phyloP scores from a whole-genome alignment of 352 stramenopile genomes.

The Pythium coloratum region DNA sequence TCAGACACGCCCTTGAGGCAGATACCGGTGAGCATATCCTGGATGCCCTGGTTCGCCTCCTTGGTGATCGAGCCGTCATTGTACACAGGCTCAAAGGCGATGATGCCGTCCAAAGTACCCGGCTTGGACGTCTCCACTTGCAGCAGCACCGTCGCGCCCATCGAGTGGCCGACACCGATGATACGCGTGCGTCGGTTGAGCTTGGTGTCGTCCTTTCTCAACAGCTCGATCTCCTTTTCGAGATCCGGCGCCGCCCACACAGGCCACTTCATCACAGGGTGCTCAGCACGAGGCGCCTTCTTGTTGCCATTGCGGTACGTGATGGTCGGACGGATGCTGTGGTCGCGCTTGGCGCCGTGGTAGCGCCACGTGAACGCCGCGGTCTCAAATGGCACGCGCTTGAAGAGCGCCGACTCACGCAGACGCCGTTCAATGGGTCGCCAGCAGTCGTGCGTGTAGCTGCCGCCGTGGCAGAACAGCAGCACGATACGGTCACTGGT shows the following conservation, averaged over 20 bases:
- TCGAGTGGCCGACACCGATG: conserved; percentile 29
- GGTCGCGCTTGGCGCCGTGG: conserved; percentile 40
- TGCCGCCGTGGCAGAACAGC: conserved; percentile 37
- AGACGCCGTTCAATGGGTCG: conserved; percentile 40
- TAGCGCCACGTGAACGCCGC: conserved; percentile 40
- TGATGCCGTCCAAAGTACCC: conserved; percentile 39
- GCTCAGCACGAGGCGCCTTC: conserved; percentile 13
- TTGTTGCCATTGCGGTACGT: conserved; percentile 25
- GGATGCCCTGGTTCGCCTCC: not conserved
- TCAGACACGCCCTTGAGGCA: no score
- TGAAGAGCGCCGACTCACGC: conserved; percentile 29
- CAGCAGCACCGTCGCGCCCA: conserved; percentile 31
- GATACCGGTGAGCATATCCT: not conserved
- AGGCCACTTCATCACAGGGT: conserved; percentile 18
- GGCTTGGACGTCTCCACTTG: conserved; percentile 39
- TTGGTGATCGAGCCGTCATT: not conserved
- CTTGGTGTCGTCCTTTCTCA: conserved; percentile 15
- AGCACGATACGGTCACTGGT: not conserved
- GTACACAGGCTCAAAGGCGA: conserved; percentile 37
- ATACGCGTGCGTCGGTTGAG: conserved; percentile 9
- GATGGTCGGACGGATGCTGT: conserved; percentile 21
- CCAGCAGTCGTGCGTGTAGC: conserved; percentile 43
- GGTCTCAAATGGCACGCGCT: conserved; percentile 25
- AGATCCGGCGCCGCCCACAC: conserved; percentile 21
- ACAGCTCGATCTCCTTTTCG: conserved; percentile 16